Evolutionary conservation across 2,329 filamentous ascomycete species (phyloP).

Genomic region (Penicillium sp.): DNA sequence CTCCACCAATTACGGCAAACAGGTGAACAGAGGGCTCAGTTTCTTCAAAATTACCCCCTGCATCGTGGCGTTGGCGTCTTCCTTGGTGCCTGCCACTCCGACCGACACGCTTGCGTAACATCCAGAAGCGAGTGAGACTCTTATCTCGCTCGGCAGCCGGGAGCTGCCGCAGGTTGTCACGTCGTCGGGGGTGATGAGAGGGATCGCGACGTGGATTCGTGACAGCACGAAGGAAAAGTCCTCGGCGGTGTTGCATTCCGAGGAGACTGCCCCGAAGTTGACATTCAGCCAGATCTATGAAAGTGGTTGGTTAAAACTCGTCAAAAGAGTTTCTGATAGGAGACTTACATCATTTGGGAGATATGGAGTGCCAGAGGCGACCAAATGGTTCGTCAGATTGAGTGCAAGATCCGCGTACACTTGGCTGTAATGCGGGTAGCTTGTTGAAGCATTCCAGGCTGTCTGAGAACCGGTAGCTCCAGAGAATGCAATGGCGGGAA

Average conservation of each 20-base stretch:
- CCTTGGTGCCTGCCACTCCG: slow-evolving; percentile 62
- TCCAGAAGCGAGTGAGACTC: slow-evolving; percentile 53
- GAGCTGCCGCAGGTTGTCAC: slow-evolving; percentile 58
- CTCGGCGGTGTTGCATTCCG: slow-evolving; percentile 52
- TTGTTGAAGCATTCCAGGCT: slow-evolving; percentile 52
- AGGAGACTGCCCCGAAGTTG: slow-evolving; percentile 61
- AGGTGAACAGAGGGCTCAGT: slow-evolving; percentile 52
- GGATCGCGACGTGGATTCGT: slow-evolving; percentile 56
- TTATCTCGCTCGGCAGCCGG: slow-evolving; percentile 61
- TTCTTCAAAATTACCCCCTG: slow-evolving; percentile 58
- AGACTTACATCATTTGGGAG: slow-evolving; percentile 52
- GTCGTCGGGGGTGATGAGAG: slow-evolving; percentile 48
- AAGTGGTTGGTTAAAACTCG: too few species aligned
- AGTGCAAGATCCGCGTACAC: slow-evolving; percentile 67
- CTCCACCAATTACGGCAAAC: slow-evolving; percentile 41
- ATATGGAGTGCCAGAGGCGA: slow-evolving; percentile 62
- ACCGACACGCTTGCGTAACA: slow-evolving; percentile 68
- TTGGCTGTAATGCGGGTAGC: slow-evolving; percentile 52
- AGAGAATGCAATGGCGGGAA: slow-evolving; percentile 70
- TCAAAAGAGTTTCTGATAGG: background rate
- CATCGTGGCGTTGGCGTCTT: slow-evolving; percentile 55
- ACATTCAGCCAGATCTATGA: slow-evolving; percentile 63
- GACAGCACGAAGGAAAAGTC: slow-evolving; percentile 67
- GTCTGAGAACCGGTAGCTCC: slow-evolving; percentile 55
- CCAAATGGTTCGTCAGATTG: slow-evolving; percentile 58